These are phyloP conservation scores for Fusarium redolens DNA, from an alignment of 2,329 filamentous ascomycete genomes.

Conservation along the genomic window DNA sequence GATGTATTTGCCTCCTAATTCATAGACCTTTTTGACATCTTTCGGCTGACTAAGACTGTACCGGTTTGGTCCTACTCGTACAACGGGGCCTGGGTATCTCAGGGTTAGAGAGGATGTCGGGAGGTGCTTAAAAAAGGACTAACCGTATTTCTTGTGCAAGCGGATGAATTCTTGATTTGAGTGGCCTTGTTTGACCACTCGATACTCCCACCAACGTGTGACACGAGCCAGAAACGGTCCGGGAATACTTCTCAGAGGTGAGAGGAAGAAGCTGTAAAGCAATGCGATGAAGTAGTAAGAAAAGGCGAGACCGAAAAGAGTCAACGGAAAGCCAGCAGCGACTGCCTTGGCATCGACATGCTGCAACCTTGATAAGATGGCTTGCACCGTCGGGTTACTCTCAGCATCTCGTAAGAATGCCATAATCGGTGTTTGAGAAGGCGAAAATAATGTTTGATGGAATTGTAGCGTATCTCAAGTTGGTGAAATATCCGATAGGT, in stretches of 20 bases:
- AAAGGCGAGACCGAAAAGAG: background rate
- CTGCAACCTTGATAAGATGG: background rate
- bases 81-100: background rate
- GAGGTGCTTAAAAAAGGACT: background rate
- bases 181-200: background rate
- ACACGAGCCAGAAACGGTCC: background rate
- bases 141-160: background rate
- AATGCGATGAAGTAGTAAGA: background rate
- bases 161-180: background rate
- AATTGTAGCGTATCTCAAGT: background rate
- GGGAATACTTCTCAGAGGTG: background rate
- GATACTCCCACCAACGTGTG: background rate
- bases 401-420: background rate
- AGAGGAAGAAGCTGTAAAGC: background rate
- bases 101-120: background rate
- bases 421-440: background rate
- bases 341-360: background rate
- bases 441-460: background rate
- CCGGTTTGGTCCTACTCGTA: background rate
- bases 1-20: background rate
- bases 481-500: background rate
- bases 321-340: background rate
- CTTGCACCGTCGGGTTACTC: background rate
- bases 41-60: background rate
- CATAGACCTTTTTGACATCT: background rate